Percentiles rank a stretch among this genome's conserved stretches.
phyloP scores from a whole-genome alignment of 306 rosid genomes.

The Cicer bijugum region DNA sequence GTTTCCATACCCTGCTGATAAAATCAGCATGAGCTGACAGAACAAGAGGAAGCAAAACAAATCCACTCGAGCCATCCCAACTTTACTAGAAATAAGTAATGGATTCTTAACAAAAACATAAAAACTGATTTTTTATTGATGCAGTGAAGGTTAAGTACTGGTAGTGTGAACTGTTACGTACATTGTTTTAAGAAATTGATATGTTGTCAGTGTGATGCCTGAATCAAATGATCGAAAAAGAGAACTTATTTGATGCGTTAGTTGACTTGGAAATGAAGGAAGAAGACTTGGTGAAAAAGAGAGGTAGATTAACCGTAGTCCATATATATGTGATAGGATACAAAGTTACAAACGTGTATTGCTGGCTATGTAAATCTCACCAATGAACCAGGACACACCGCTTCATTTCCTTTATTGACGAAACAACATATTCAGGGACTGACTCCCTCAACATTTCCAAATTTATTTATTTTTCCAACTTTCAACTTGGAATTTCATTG shows the following conservation, averaged over 20 bases:
- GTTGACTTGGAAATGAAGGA: slow-evolving; percentile 16
- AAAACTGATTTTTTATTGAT: neutral
- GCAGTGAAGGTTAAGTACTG: neutral
- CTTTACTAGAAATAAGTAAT: slow-evolving; percentile 8
- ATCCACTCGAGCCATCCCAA: slow-evolving; percentile 35
- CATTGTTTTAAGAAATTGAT: slow-evolving; percentile 6
- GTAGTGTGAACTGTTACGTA: neutral
- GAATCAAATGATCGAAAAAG: neutral
- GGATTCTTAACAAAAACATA: neutral
- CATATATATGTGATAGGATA: neutral
- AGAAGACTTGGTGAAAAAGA: slow-evolving; percentile 17
- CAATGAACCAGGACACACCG: neutral
- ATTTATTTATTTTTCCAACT: neutral
- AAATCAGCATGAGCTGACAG: slow-evolving; percentile 11
- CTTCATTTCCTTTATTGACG: neutral
- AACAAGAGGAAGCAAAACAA: slow-evolving; percentile 23
- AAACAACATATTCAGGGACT: neutral
- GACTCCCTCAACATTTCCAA: neutral
- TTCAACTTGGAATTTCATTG: neutral
- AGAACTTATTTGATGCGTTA: neutral
- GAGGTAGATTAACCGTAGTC: neutral
- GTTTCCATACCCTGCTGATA: slow-evolving; percentile 19
- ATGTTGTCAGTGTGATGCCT: neutral
- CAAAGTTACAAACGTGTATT: neutral
- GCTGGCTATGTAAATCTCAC: slow-evolving; percentile 5